phyloP scores from a whole-genome alignment of 495 filamentous ascomycete genomes.

The Aspergillus bridgeri region DNA sequence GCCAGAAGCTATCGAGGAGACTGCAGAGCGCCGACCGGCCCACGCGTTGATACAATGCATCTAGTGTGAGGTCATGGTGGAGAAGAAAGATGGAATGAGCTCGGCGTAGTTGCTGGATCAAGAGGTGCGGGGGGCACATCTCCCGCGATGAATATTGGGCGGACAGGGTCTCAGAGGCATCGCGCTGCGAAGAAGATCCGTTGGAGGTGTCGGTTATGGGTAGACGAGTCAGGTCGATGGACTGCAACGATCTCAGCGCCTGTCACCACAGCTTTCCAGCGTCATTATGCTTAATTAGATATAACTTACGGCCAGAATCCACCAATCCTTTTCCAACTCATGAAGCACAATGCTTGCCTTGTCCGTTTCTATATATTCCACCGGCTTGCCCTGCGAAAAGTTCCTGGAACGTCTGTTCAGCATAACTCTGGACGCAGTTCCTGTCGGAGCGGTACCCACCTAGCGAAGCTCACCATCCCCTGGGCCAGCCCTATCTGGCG shows the following conservation, averaged over 20 bases:
- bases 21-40: conserved; percentile 56
- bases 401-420: conserved; percentile 45
- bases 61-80: conserved; percentile 72
- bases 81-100: conserved; percentile 84
- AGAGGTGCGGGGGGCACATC: conserved; percentile 73
- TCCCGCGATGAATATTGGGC: conserved; percentile 84
- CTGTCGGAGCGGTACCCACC: conserved; percentile 39
- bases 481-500: conserved; percentile 96
- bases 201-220: conserved; percentile 23
- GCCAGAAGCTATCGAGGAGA: conserved; percentile 78
- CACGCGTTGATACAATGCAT: conserved; percentile 61
- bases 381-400: conserved; percentile 70
- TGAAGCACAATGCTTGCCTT: conserved; percentile 77
- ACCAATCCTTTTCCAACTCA: conserved; percentile 88
- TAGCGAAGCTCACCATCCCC: conserved; percentile 92
- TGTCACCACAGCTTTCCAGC: not conserved
- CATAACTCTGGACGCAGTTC: not conserved
- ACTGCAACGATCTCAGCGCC: conserved; percentile 45
- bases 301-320: conserved; percentile 75
- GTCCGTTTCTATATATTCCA: conserved; percentile 89
- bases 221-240: conserved; percentile 67
- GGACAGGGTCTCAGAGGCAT: conserved; percentile 16
- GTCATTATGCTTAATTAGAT: conserved; percentile 16
- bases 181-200: conserved; percentile 18
- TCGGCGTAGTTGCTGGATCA: conserved; percentile 75